Percentiles rank a stretch among this genome's conserved stretches.
These are phyloP conservation scores for Urochloa ruziziensis DNA, from an alignment of 176 grass and related monocot genomes.

Conservation along the genomic window DNA sequence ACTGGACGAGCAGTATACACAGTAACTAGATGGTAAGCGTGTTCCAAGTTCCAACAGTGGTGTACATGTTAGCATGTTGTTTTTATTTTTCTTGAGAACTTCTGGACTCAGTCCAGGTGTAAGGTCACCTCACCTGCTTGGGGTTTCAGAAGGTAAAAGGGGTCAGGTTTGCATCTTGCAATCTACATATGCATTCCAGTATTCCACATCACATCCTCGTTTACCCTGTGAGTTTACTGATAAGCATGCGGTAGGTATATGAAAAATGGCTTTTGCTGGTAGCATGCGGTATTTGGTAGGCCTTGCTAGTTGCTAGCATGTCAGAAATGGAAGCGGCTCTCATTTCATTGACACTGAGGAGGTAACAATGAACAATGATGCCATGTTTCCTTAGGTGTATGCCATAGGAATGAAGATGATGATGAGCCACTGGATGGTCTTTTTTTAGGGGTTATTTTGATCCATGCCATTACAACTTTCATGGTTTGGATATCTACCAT, in stretches of 20 bases:
- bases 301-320: background rate
- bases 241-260: background rate
- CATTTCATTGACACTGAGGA: background rate
- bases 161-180: slow-evolving; percentile 9
- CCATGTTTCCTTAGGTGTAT: background rate
- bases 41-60: background rate
- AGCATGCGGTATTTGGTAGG: background rate
- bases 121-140: background rate
- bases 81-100: background rate
- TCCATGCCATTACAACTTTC: background rate
- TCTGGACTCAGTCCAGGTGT: slow-evolving; percentile 9
- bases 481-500: background rate
- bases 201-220: background rate
- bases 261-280: background rate
- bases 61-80: slow-evolving; percentile 9
- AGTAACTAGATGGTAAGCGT: slow-evolving; percentile 9
- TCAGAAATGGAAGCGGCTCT: background rate
- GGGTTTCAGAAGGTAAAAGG: slow-evolving; percentile 5
- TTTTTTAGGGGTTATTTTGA: background rate
- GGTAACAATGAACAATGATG: background rate
- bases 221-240: background rate
- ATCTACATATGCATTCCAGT: background rate
- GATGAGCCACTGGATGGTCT: background rate
- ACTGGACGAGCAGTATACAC: slow-evolving; percentile 20
- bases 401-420: background rate